Evolutionary conservation across 805 yeast genomes (phyloP).

Genomic region (Wickerhamomyces bovis): DNA sequence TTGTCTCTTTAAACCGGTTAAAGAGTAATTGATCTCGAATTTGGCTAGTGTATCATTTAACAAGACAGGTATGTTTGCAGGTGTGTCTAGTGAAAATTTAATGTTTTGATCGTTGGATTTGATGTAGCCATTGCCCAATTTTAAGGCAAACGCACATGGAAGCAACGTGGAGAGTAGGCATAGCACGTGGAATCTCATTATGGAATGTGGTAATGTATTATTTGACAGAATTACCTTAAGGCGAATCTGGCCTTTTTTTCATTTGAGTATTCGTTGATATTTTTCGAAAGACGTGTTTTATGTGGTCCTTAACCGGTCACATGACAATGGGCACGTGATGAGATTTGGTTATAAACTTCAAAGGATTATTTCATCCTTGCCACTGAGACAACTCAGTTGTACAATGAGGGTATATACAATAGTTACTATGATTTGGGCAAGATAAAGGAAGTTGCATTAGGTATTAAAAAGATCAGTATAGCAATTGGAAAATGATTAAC

Average conservation of each 20-base stretch:
- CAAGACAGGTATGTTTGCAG: constrained; percentile 8
- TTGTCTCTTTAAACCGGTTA: constrained; percentile 11
- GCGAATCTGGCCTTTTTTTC: neutral
- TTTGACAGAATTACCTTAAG: neutral
- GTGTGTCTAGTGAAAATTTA: constrained; percentile 6
- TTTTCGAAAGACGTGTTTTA: neutral
- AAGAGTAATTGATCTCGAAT: constrained; percentile 16
- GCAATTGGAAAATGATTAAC: neutral
- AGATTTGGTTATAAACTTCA: too few relatives aligned
- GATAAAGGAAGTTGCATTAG: too few relatives aligned
- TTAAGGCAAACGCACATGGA: neutral
- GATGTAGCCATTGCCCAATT: neutral
- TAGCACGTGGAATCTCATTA: neutral
- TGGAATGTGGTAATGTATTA: neutral
- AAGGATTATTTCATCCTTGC: too few relatives aligned
- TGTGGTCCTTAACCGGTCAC: neutral
- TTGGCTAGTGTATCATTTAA: constrained; percentile 13
- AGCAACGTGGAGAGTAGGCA: neutral
- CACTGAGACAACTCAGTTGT: too few relatives aligned
- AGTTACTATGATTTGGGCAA: neutral
- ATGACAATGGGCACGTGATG: neutral
- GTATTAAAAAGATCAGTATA: too few relatives aligned
- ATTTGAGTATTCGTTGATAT: neutral
- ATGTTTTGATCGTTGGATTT: neutral
- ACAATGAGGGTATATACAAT: too few relatives aligned